Percentiles rank a stretch among this genome's conserved stretches.
Conservation (phyloP, 169 alveolate species). For the Cryptosporidium viatorum region DNA sequence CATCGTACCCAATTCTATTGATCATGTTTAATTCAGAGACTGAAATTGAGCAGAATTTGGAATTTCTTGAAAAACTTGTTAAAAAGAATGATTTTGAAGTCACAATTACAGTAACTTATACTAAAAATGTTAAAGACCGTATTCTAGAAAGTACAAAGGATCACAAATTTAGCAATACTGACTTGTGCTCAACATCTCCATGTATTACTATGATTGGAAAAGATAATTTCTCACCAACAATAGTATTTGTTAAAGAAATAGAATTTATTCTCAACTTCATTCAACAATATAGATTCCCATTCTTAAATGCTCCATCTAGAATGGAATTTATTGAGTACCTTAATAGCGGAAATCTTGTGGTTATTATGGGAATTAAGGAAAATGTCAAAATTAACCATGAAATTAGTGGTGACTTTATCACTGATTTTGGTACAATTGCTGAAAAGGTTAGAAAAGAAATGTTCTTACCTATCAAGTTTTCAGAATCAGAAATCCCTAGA, state of each 20-base stretch:
- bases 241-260: background rate
- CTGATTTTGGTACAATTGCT: constrained; percentile 11
- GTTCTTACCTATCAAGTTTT: constrained; percentile 43
- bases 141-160: background rate
- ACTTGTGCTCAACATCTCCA: constrained; percentile 10
- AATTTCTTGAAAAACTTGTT: constrained; percentile 5
- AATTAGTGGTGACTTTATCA: constrained; percentile 14
- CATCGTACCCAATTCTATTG: constrained; percentile 19
- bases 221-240: constrained; percentile 28
- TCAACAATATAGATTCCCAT: constrained; percentile 61
- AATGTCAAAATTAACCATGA: background rate
- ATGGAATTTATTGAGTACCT: constrained; percentile 50
- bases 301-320: constrained; percentile 18
- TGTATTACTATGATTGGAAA: constrained; percentile 44
- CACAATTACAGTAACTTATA: constrained; percentile 3
- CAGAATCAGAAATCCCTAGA: constrained; percentile 1
- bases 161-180: constrained; percentile 18
- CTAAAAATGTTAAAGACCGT: background rate
- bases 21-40: background rate
- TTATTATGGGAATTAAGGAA: constrained; percentile 38
- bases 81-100: constrained; percentile 27
- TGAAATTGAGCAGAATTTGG: constrained; percentile 3
- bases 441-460: constrained; percentile 40
- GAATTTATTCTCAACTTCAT: constrained; percentile 29
- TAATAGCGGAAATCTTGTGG: constrained; percentile 62